phyloP scores from a whole-genome alignment of 1,284 basidiomycete genomes.

The Microbotryum intermedium region DNA sequence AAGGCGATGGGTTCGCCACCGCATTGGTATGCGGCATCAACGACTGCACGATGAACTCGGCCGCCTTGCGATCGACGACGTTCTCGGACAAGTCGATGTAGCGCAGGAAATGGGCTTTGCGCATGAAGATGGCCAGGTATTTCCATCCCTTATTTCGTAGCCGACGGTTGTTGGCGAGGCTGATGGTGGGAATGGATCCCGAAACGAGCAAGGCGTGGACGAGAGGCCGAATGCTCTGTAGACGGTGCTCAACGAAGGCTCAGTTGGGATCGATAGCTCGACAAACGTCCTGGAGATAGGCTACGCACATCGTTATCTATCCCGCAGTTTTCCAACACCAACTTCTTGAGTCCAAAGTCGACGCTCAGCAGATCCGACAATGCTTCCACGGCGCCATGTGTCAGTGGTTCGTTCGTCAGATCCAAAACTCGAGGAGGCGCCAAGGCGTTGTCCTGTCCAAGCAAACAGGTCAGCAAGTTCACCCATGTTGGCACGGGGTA shows the following conservation, averaged over 20 bases:
- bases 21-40: slow-evolving; percentile 25
- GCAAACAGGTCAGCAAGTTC: slow-evolving; percentile 19
- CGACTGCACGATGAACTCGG: slow-evolving; percentile 71
- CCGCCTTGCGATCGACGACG: slow-evolving; percentile 66
- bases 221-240: slow-evolving; percentile 73
- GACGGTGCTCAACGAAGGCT: background rate
- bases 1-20: background rate
- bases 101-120: slow-evolving; percentile 61
- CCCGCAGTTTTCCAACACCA: slow-evolving; percentile 70
- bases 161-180: slow-evolving; percentile 74
- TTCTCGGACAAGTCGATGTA: slow-evolving; percentile 89
- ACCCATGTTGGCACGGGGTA: slow-evolving; percentile 19
- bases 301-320: slow-evolving; percentile 63
- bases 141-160: slow-evolving; percentile 71
- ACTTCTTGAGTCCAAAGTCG: slow-evolving; percentile 76
- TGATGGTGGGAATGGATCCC: slow-evolving; percentile 69
- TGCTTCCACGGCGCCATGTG: slow-evolving; percentile 59
- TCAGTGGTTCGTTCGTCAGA: slow-evolving; percentile 66
- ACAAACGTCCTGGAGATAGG: slow-evolving; percentile 5
- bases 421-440: slow-evolving; percentile 58
- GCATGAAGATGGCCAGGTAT: slow-evolving; percentile 68
- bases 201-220: slow-evolving; percentile 83
- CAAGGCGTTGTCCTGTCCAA: slow-evolving; percentile 35
- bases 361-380: slow-evolving; percentile 80
- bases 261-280: background rate